Evolutionary conservation across 208 protist species (phyloP), one percentile per base, ranked within the genome.

Genomic region (Trypanosoma caninum): DNA sequence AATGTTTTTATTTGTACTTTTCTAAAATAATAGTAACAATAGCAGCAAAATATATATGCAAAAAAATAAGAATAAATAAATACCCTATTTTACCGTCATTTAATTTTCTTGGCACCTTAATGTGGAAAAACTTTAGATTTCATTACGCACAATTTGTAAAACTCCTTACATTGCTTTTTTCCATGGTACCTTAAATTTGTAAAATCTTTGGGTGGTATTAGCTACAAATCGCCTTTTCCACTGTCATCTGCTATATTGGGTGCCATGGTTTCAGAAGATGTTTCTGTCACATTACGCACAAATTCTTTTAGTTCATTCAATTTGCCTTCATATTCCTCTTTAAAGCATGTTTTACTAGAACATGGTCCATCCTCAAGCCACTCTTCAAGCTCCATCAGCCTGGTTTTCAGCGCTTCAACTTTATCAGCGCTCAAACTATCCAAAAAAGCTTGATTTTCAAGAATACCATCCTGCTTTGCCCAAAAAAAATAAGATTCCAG

Each of bases 351-450:
- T 28, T 95, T 83, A 35, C 63, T 70, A 41, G 69, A 76, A 34
- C 85, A 85, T 23, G 79, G 64, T n/a, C 83, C 84, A 40, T 88
- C 80, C 45, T 95, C 84, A 14, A 93, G 50, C 86, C 89, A 95
- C 27, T 91, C 70, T 55, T 81, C 59, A 16, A 68, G 35, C 5
- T 63, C 57, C 35, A 41, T 52, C 7, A 85, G 53, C 37, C 63
- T 58, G 1, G 67, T 59, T 47, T 67, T 69, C 13, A 84, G 35
- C 22, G 44, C 25, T 27, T 80, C 54, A 56, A 80, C 33, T n/a
- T 71, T 65, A 23, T 59, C 59, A 11, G 68, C 25, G 23, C 45
- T 65, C 20, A 59, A 60, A 2, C 58, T 23, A 22, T 44, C 35
- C 23, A 65, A 45, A 8, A 72, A 20, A 35, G 70, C 61, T 13